Evolutionary conservation across 768 basidiomycete genomes (phyloP), one percentile per base, ranked within the genome.

Genomic region (Lentinus tigrinus): DNA sequence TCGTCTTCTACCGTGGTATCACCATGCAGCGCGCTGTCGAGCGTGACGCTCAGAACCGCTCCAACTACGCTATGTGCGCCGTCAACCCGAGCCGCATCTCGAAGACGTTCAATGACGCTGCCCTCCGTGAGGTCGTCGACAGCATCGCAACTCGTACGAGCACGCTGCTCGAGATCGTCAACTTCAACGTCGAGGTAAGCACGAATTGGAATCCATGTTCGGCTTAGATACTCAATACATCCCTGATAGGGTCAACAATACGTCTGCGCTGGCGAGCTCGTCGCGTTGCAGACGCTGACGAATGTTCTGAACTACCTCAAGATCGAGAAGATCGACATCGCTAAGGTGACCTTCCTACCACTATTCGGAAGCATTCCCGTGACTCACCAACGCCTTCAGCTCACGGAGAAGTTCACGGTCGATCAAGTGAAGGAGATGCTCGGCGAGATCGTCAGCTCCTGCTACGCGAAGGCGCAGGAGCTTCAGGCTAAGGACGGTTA

Each of bases 11-110:
- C 74, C 93, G 97, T 72, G 97, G 97, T 66, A 95, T 99, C 70
- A 99, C 97, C 36, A 99, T 98, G 97, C 97, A 98, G 70, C 93
- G 97, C 23, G 97, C 97, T 26, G 97, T 99, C 57, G 94, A 97
- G 74, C 93, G 97, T 31, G 97, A 99, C 69, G 79, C 88, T 2
- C 79, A 91, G 56, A 95, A 95, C 68, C 85, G 97, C 37, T 96
- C 93, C 24, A 94, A 95, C 71, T 99, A 98, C 67, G 95, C 94
- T 9, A 98, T 99, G 97, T 95, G 95, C 73, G 96, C 97, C n/a
- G 91, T 97, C 65, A 98, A 99, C 73, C 96, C 96, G 3, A 89
- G 93, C 65, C 89, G 96, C 54, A 92, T 99, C 61, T 93, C 93
- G 34, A 89, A 88, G 71, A 88, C 92, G 1, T 99, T 99, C 80